A percentile compares a stretch with the other conserved stretches of the same genome.
Conservation (phyloP, 441 rosid genomes). For the Heliophila coronopifolia region DNA sequence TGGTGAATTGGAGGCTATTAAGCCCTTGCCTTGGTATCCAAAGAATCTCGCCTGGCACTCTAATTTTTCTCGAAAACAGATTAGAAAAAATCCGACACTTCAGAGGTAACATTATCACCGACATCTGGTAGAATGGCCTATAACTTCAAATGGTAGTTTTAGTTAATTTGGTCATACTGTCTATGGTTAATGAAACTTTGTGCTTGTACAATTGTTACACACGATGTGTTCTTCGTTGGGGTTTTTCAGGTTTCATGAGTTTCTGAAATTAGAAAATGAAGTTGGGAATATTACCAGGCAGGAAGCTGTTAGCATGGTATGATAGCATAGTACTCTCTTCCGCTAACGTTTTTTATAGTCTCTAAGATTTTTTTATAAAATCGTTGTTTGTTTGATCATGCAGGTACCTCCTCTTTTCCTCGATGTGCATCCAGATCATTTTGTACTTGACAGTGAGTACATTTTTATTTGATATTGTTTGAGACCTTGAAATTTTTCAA, state of each 20-base stretch:
- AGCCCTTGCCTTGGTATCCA: constrained; percentile 93
- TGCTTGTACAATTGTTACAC: no score
- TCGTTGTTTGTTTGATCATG: constrained; percentile 3
- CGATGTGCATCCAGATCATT: constrained; percentile 70
- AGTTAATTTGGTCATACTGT: no score
- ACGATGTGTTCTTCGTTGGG: no score
- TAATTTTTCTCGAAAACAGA: constrained; percentile 80
- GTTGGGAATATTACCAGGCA: constrained; percentile 93
- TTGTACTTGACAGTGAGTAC: constrained; percentile 80
- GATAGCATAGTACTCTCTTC: constrained; percentile 9
- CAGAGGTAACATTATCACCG: no score
- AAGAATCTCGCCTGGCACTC: constrained; percentile 93
- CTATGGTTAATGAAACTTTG: no score
- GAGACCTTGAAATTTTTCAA: no score
- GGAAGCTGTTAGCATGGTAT: constrained; percentile 97
- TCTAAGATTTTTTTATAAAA: no score
- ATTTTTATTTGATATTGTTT: not conserved
- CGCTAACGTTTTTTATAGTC: no score
- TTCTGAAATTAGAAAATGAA: constrained; percentile 90
- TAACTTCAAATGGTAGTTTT: no score
- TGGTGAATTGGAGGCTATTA: constrained; percentile 67
- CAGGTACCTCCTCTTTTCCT: constrained; percentile 93
- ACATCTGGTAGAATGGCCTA: no score
- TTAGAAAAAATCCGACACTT: constrained; percentile 80
- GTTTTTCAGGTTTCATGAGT: constrained; percentile 81